Evolutionary conservation across 208 protist genomes (phyloP), one percentile per base, ranked within the genome.

Genomic region (Wallacemonas sp.): DNA sequence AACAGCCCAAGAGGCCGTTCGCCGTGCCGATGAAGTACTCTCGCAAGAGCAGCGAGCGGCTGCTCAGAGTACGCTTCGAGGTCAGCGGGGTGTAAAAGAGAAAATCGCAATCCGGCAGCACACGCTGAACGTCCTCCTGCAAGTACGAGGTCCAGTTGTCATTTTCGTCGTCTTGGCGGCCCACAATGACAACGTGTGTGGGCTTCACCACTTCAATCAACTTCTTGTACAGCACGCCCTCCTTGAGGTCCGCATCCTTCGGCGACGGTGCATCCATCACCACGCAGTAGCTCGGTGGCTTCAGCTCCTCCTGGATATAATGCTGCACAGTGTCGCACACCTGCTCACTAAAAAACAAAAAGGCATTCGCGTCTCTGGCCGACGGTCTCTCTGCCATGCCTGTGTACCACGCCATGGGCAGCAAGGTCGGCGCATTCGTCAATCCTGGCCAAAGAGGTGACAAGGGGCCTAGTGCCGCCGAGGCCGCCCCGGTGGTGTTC

Each of bases 201-300:
- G 89, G 86, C 9, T 63, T 67, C 45, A 92, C 44, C n/a, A 89
- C 41, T 56, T 91, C 80, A 22, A 91, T 80, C 24, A 95, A 44
- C 66, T 77, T 73, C 41, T 83, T 81, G 66, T 86, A 95, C 62
- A 88, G 92, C n/a, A 81, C 73, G 14, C 72, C 80, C 56, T 84
- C 79, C 60, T 81, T 67, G 49, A 92, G 49, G 4, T 82, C 85
- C 2, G 62, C 27, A 36, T 68, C 58, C 15, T 21, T 9, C 28
- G 89, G 88, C 1, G 83, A 66, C 17, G 89, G 82, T 21, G 83
- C 89, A 45, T 95, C 89, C 22, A 95, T 71, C 1, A 95, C 73
- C 30, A 88, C 46, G 64, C 82, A 73, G 49, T 68, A 72, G 9
- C 46, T 70, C 39, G 51, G 28, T 47, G 60, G 54, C 41, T 45